These are phyloP conservation scores for Prunus yedoensis DNA, from an alignment of 331 rosid species.

Conservation along the genomic window DNA sequence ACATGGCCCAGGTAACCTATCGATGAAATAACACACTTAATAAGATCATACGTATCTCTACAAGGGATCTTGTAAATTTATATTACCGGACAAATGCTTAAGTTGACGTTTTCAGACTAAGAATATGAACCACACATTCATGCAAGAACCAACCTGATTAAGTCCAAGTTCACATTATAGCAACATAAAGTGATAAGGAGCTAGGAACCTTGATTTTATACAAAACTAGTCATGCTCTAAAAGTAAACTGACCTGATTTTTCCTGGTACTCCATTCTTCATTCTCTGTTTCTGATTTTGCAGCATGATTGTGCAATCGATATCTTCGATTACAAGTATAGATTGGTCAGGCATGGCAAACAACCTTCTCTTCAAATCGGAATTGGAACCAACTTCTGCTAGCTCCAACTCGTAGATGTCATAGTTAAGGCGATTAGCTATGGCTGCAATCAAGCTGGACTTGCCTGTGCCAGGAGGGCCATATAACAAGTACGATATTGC, in stretches of 20 bases:
- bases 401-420: slow-evolving; percentile 31
- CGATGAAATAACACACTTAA: background rate
- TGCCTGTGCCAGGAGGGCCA: slow-evolving; percentile 30
- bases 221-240: no score
- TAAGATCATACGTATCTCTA: no score
- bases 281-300: background rate
- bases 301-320: slow-evolving; percentile 14
- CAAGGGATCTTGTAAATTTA: no score
- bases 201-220: no score
- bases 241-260: background rate
- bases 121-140: background rate
- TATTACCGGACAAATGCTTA: no score
- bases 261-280: background rate
- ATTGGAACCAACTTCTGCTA: slow-evolving; percentile 23
- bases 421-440: slow-evolving; percentile 30
- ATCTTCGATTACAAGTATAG: slow-evolving; percentile 9
- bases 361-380: slow-evolving; percentile 4
- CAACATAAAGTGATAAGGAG: no score
- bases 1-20: background rate
- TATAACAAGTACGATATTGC: slow-evolving; percentile 14
- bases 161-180: no score
- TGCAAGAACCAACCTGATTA: background rate
- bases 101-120: no score
- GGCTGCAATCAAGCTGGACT: slow-evolving; percentile 31
- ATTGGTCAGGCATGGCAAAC: slow-evolving; percentile 4